Base-by-base conservation (phyloP, 768 basidiomycete species). In the Strobilomyces confusus region DNA sequence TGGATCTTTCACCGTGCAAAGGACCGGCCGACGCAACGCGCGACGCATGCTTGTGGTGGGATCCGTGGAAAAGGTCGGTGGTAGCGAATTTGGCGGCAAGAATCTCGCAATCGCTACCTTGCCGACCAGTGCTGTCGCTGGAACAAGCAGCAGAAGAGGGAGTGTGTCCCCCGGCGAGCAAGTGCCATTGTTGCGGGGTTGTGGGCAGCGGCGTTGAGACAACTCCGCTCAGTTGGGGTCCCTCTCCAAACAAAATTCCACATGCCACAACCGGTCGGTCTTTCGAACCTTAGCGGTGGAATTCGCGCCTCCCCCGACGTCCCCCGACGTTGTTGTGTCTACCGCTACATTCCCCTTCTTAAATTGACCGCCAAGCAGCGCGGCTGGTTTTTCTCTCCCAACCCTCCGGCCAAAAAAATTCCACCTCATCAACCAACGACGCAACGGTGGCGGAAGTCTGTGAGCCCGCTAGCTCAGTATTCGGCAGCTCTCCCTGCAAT, bases 161-260 rank as follows among this genome's bases (percentile, higher is more conserved):
- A 23, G 25, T 9, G 17, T 15, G 44, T 30, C 36, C 14, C 12
- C 29, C 4, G 32, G 22, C 40, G 22, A 41, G 40, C 22, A 23
- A 41, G 41, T 26, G 41, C 22, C 20, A 23, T 12, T 6, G 30
- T 45, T 5, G 43, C 29, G 12, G 33, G 60, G 49, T 54, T 23
- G 19, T 52, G 32, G 29, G 9, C 29, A 29, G 42, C 51, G 37
- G 33, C 33, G 14, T 17, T 26, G 47, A 13, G 12, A 36, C 61
- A 62, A 62, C 61, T 62, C 61, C 58, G 61, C 61, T 61, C 49
- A 36, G 29, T n/a, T 29, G 29, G 34, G 34, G 17, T 34, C 17
- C 34, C 12, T 17, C 14, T 34, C 34, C 34, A 34, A 34, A 34
- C 34, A 15, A 34, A 34, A 34, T 34, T 34, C 34, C 17, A 34